A percentile compares a stretch with the other conserved stretches of the same genome.
phyloP scores from a whole-genome alignment of 208 protist species.

The Spongospora subterranea region DNA sequence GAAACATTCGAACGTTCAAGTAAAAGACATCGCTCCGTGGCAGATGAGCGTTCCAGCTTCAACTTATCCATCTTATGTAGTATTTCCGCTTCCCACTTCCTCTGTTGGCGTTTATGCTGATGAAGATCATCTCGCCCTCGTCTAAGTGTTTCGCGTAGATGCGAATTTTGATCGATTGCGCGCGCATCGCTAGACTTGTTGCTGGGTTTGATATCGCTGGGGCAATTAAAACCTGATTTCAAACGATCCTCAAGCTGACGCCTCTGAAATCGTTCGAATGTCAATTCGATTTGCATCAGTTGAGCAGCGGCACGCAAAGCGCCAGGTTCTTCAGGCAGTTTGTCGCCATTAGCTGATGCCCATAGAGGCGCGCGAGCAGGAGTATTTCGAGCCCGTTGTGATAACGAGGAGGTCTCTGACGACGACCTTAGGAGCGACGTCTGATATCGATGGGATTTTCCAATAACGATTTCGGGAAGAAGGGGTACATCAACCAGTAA shows the following conservation, averaged over 20 bases:
- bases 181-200: background rate
- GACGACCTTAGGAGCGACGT: background rate
- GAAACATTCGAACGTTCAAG: background rate
- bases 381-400: background rate
- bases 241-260: background rate
- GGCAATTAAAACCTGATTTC: background rate
- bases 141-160: background rate
- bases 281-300: slow-evolving; percentile 17
- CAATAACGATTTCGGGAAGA: background rate
- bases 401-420: background rate
- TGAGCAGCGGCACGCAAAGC: background rate
- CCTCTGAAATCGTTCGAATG: slow-evolving; percentile 21
- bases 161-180: no score
- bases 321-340: background rate
- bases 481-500: background rate
- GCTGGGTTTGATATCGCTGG: background rate
- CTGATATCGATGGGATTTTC: background rate
- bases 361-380: background rate
- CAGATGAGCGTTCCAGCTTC: background rate
- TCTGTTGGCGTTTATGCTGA: slow-evolving; percentile 1
- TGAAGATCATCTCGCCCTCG: slow-evolving; percentile 37
- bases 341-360: background rate
- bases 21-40: slow-evolving; percentile 29
- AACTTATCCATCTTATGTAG: slow-evolving; percentile 11
- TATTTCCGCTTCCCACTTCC: slow-evolving; percentile 24